phyloP scores from a whole-genome alignment of 768 basidiomycete genomes.

The Boletus subparvulus region DNA sequence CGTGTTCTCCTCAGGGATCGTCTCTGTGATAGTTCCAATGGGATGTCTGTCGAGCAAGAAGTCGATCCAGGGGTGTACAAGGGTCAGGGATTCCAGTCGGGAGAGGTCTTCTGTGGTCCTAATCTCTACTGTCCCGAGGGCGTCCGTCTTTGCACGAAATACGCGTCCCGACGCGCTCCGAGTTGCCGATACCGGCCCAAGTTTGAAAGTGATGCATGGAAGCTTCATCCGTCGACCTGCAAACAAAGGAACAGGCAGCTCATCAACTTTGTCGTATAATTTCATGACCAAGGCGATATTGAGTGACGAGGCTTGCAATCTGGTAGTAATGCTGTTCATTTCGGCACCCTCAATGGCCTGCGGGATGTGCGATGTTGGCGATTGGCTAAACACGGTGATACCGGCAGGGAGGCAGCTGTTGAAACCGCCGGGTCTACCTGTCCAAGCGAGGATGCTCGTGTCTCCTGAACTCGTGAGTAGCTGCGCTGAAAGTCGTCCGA shows the following conservation, averaged over 20 bases:
- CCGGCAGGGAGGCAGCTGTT: conserved; percentile 5
- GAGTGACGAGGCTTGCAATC: neutral
- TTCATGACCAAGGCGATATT: neutral
- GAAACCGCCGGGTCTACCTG: neutral
- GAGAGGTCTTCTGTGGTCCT: too few relatives aligned
- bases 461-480: conserved; percentile 8
- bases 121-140: neutral
- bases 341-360: neutral
- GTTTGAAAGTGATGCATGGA: conserved; percentile 10
- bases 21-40: neutral
- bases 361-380: neutral
- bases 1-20: neutral
- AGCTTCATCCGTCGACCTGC: neutral
- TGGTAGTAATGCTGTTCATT: neutral
- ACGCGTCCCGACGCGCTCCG: neutral
- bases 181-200: neutral
- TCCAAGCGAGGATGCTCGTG: conserved; percentile 9
- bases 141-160: neutral
- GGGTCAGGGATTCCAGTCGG: neutral
- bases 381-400: neutral
- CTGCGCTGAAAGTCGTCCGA: conserved; percentile 8
- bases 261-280: neutral
- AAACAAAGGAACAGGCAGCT: neutral
- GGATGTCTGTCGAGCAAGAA: neutral
- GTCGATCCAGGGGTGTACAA: neutral